phyloP scores from a whole-genome alignment of 2,329 filamentous ascomycete genomes.

The Verticillium dahliae region DNA sequence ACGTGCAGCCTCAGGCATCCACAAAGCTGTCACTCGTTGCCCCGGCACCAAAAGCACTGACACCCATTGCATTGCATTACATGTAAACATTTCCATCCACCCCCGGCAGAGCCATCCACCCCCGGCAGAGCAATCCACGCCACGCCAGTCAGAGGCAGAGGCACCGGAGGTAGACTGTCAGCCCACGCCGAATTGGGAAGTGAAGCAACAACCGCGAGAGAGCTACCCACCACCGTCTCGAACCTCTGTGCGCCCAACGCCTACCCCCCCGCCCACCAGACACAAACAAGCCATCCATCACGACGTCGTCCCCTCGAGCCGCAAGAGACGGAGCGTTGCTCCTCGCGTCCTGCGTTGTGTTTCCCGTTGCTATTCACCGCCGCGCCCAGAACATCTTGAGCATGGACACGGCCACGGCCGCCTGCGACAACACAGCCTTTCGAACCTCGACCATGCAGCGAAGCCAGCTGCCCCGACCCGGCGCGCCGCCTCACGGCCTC shows the following conservation, averaged over 20 bases:
- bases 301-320: conserved; percentile 18
- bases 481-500: conserved; percentile 26
- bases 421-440: conserved; percentile 23
- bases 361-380: conserved; percentile 7
- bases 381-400: conserved; percentile 17
- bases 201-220: conserved; percentile 7
- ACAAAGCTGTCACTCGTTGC: not conserved
- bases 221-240: not conserved
- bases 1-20: not conserved
- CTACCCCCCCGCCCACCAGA: not conserved
- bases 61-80: not conserved
- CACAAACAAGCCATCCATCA: conserved; percentile 9
- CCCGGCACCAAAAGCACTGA: not conserved
- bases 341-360: conserved; percentile 22
- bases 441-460: conserved; percentile 16
- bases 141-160: not conserved
- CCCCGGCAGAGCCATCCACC: not conserved
- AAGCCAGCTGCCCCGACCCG: conserved; percentile 13
- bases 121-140: not conserved
- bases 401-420: conserved; percentile 20
- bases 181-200: conserved; percentile 8
- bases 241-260: conserved; percentile 1
- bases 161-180: not conserved
- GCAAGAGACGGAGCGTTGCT: conserved; percentile 27
- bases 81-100: not conserved